Base-by-base conservation (phyloP, 331 rosid genomes). In the Spiraea crenata region DNA sequence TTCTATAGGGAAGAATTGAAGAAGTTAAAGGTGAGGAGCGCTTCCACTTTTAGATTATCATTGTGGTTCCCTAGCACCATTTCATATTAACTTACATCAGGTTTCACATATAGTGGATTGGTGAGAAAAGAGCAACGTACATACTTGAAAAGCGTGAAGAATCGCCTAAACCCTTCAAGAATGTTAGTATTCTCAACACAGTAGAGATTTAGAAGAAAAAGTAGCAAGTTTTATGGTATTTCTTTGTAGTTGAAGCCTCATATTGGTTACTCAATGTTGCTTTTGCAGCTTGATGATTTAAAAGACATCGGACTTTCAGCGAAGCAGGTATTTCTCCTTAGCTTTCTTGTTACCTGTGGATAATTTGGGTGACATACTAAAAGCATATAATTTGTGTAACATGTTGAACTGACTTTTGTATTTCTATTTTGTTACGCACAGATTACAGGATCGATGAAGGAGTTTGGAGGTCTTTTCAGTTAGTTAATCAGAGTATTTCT, bases 51-150 rank as follows among this genome's bases (percentile, higher is more conserved):
- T 37, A 25, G 16, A 5, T 49, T 45, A 52, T 4, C 17, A 13
- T 31, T 25, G 6, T 44, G 9, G 42, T 38, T 67, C n/a, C 10
- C n/a, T 42, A n/a, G 9, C 63, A 49, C 58, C 25, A 56, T 65
- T 14, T 54, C 9, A 41, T 65, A 10, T 34, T 0, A 77, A 67
- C 41, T 52, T 56, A n/a, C n/a, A 52, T n/a, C 46, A 52, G 3
- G 37, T 45, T 48, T 44, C 63, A n/a, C 13, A 52, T 49, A 31
- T 35, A 93, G 99, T 92, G 97, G 31, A 91, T 93, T 57, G 96
- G 99, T 17, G 97, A 93, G 83, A 93, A 86, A 76, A 85, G 97
- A 76, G 92, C 97, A 61, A 79, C 86, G 38, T 82, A 8, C 63
- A 87, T 93, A 69, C 85, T 93, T 48, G 69, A 87, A 79, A 83